phyloP scores from a whole-genome alignment of 352 stramenopile species.

The Phytopythium cucurbitacearum region DNA sequence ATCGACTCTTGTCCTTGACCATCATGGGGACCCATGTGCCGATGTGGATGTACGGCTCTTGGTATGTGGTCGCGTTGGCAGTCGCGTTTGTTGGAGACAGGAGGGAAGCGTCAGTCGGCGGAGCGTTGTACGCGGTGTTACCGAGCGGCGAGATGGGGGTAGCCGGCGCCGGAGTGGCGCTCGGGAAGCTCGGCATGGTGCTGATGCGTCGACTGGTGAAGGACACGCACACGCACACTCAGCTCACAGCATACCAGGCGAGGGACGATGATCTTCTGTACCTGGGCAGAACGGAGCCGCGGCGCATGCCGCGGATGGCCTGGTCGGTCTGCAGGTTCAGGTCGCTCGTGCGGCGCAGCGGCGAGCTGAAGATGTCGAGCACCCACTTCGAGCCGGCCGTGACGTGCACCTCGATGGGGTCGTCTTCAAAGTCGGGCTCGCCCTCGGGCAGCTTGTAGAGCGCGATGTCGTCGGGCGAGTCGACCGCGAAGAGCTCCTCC shows the following conservation, averaged over 20 bases:
- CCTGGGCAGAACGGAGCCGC: slow-evolving; percentile 11
- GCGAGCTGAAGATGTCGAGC: slow-evolving; percentile 66
- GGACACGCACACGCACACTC: slow-evolving; percentile 1
- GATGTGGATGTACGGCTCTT: slow-evolving; percentile 76
- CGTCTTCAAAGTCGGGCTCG: slow-evolving; percentile 27
- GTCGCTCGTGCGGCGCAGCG: slow-evolving; percentile 45
- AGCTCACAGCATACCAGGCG: background rate
- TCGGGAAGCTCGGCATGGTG: slow-evolving; percentile 7
- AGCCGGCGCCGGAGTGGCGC: slow-evolving; percentile 2
- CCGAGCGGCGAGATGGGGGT: slow-evolving; percentile 25
- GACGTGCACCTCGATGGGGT: slow-evolving; percentile 17
- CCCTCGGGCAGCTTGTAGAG: slow-evolving; percentile 55
- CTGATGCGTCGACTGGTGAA: slow-evolving; percentile 17
- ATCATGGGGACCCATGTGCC: slow-evolving; percentile 69
- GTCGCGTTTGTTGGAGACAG: background rate
- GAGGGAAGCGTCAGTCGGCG: background rate
- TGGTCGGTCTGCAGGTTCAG: slow-evolving; percentile 54
- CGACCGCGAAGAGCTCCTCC: slow-evolving; percentile 66
- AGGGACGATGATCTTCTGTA: background rate
- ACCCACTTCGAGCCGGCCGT: slow-evolving; percentile 57
- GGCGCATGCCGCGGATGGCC: slow-evolving; percentile 43
- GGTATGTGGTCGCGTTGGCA: slow-evolving; percentile 13
- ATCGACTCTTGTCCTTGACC: slow-evolving; percentile 33
- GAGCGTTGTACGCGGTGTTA: slow-evolving; percentile 9
- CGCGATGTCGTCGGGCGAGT: slow-evolving; percentile 45